A percentile compares a stretch with the other conserved stretches of the same genome.
Conservation (phyloP, 164 flowering plant genomes). For the Berberis vulgaris region DNA sequence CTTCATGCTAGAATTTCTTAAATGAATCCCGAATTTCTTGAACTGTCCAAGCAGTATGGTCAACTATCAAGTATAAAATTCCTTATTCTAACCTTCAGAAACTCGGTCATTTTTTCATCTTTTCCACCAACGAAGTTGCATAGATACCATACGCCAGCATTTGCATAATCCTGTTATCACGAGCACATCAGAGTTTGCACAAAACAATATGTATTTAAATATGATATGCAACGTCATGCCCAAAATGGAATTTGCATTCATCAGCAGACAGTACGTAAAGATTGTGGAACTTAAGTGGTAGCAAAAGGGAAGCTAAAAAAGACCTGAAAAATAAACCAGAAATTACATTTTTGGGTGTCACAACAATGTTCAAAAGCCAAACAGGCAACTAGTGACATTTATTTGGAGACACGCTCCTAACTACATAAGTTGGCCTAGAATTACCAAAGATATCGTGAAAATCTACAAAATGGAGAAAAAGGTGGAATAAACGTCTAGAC, state of each 20-base stretch:
- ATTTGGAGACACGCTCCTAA: too few relatives aligned
- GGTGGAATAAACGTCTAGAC: not conserved
- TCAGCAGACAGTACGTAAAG: too few relatives aligned
- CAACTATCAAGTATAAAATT: not conserved
- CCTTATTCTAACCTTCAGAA: slow-evolving; percentile 7
- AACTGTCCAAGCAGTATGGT: not conserved
- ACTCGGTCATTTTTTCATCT: slow-evolving; percentile 1
- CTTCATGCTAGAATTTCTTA: too few relatives aligned
- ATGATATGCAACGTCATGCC: not conserved
- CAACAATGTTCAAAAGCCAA: not conserved
- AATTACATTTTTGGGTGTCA: not conserved
- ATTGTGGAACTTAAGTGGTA: too few relatives aligned
- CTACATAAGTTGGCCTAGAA: too few relatives aligned
- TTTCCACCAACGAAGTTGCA: slow-evolving; percentile 2
- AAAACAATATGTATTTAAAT: not conserved
- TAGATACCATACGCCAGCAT: slow-evolving; percentile 10
- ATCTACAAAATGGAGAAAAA: too few relatives aligned
- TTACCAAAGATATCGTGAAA: too few relatives aligned
- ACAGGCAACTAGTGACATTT: not conserved
- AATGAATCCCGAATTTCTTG: too few relatives aligned
- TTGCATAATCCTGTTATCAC: slow-evolving; percentile 10
- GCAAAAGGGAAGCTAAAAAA: too few relatives aligned
- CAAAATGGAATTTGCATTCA: not conserved
- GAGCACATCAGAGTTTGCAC: slow-evolving; percentile 1
- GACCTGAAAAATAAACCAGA: too few relatives aligned